phyloP scores from a whole-genome alignment of 148 eudicot genomes.

The Fagopyrum homotropicum region DNA sequence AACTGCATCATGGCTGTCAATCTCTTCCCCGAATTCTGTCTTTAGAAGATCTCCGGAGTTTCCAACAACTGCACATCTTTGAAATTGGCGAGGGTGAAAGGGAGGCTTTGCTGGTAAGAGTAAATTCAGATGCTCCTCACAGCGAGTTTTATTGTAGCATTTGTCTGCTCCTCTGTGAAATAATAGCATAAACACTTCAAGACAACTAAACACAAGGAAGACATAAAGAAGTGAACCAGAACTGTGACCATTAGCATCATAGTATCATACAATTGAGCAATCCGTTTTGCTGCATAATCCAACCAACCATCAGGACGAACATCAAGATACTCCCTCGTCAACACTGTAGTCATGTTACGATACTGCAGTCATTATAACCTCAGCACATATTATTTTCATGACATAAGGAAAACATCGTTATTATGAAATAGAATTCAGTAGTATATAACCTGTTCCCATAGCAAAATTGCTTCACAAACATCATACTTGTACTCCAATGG shows the following conservation, averaged over 20 bases:
- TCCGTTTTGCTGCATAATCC: conserved; percentile 91
- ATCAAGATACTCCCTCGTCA: conserved; percentile 97
- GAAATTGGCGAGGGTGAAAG: conserved; percentile 83
- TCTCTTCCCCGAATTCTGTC: conserved; percentile 88
- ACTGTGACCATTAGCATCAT: conserved; percentile 16
- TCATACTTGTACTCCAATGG: conserved; percentile 87
- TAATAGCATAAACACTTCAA: background rate
- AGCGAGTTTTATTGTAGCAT: conserved; percentile 80
- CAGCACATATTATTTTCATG: conserved; percentile 16
- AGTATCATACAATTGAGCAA: conserved; percentile 76
- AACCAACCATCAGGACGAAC: conserved; percentile 98
- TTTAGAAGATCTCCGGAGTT: conserved; percentile 92
- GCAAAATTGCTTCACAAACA: conserved; percentile 76
- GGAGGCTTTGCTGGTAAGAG: conserved; percentile 89
- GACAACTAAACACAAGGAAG: conserved; percentile 7
- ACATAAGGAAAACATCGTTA: background rate
- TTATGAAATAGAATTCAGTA: background rate
- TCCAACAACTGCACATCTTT: conserved; percentile 96
- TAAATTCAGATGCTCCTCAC: conserved; percentile 83
- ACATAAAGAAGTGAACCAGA: conserved; percentile 12
- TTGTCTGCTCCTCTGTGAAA: conserved; percentile 59
- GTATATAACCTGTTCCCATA: conserved; percentile 88
- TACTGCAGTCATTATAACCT: conserved; percentile 63
- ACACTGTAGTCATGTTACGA: conserved; percentile 95
- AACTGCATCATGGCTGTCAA: conserved; percentile 91